Conservation (phyloP, 225 moss, liverwort and hornwort species). For the Pleurozium schreberi region DNA sequence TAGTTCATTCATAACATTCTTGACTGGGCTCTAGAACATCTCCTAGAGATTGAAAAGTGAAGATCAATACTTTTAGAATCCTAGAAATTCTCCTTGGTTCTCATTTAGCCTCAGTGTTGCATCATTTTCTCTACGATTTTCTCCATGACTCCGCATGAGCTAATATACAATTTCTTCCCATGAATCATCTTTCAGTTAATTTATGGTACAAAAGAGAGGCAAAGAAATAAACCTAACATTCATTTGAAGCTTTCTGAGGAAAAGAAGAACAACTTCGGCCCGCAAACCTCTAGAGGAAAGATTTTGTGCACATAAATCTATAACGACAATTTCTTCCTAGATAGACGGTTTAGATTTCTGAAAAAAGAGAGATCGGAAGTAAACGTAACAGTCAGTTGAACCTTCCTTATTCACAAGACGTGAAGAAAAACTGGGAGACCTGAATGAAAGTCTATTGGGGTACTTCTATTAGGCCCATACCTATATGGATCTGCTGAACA, state of each 20-base stretch:
- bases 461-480: too few species aligned
- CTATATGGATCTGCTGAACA: background rate
- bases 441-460: background rate
- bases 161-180: background rate
- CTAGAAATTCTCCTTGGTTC: background rate
- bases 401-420: background rate
- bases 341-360: too few species aligned
- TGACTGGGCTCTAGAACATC: background rate
- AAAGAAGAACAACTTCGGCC: background rate
- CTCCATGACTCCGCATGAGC: background rate
- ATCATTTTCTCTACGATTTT: background rate
- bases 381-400: background rate
- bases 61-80: background rate
- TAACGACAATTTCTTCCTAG: background rate
- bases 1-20: background rate
- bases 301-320: background rate
- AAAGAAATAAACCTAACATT: background rate
- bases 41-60: background rate
- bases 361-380: background rate
- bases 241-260: background rate
- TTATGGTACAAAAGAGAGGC: background rate
- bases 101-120: background rate
- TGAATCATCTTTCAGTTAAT: background rate
- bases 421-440: background rate
- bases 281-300: background rate